These are phyloP conservation scores for Eragrostis tef DNA, from an alignment of 202 grass and related monocot genomes.

Conservation along the genomic window DNA sequence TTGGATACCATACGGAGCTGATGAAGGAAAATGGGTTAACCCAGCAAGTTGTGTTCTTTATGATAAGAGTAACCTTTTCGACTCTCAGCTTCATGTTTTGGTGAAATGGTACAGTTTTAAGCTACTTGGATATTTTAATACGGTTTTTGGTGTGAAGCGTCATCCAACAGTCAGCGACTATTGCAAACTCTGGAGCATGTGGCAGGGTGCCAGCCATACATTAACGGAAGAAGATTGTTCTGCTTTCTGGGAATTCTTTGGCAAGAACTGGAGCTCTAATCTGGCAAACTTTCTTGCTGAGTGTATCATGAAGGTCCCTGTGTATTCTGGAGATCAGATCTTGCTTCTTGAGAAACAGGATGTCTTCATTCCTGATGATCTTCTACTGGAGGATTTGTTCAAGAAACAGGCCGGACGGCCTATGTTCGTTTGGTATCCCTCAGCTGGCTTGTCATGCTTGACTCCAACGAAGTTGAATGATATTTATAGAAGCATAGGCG, in stretches of 20 bases:
- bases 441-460: neutral
- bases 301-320: constrained; percentile 41
- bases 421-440: constrained; percentile 53
- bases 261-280: constrained; percentile 30
- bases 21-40: constrained; percentile 54
- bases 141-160: constrained; percentile 23
- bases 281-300: neutral
- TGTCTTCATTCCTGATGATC: constrained; percentile 53
- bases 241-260: constrained; percentile 46
- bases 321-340: constrained; percentile 1
- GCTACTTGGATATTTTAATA: constrained; percentile 37
- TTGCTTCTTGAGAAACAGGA: constrained; percentile 39
- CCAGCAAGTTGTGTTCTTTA: constrained; percentile 55
- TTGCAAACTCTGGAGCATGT: constrained; percentile 46
- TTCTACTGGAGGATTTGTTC: constrained; percentile 48
- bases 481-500: constrained; percentile 46
- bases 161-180: constrained; percentile 31
- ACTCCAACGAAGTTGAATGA: constrained; percentile 39
- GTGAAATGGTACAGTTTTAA: constrained; percentile 34
- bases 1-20: constrained; percentile 52
- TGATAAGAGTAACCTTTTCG: constrained; percentile 19
- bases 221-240: neutral
- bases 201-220: constrained; percentile 24
- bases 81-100: constrained; percentile 38
- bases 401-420: constrained; percentile 16